Percentiles rank a stretch among this genome's conserved stretches.
phyloP scores from a whole-genome alignment of 1,284 basidiomycete species.

The Sutorius eximius region DNA sequence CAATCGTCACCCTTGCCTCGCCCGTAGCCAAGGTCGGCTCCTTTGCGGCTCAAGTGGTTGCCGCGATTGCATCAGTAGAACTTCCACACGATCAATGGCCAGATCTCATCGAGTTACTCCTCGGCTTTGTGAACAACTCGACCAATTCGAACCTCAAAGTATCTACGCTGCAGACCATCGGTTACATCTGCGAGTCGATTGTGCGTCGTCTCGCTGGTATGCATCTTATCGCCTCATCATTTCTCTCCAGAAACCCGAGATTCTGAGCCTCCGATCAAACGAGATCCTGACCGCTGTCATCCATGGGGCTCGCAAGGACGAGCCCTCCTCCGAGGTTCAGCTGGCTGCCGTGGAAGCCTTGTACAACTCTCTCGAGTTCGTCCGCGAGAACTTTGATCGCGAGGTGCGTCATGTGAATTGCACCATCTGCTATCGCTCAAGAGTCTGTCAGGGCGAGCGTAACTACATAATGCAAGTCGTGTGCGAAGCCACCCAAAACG shows the following conservation, averaged over 20 bases:
- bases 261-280: constrained; percentile 87
- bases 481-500: constrained; percentile 95
- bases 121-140: constrained; percentile 84
- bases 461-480: constrained; percentile 99
- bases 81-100: constrained; percentile 87
- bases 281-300: constrained; percentile 99
- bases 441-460: constrained; percentile 76
- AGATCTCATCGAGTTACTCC: constrained; percentile 85
- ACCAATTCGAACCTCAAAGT: constrained; percentile 81
- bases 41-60: constrained; percentile 91
- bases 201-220: constrained; percentile 51
- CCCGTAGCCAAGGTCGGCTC: constrained; percentile 73
- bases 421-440: constrained; percentile 1
- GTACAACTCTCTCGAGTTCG: constrained; percentile 96
- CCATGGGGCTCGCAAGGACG: constrained; percentile 96
- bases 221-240: constrained; percentile 14
- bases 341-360: constrained; percentile 93
- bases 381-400: constrained; percentile 96
- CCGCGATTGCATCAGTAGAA: constrained; percentile 93
- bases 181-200: constrained; percentile 95
- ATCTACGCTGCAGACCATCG: constrained; percentile 91
- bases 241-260: constrained; percentile 77
- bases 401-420: constrained; percentile 58
- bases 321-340: constrained; percentile 91
- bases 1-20: constrained; percentile 82